A percentile compares a stretch with the other conserved stretches of the same genome.
These are phyloP conservation scores for Oxytropis ochrocephala DNA, from an alignment of 306 rosid genomes.

Conservation along the genomic window DNA sequence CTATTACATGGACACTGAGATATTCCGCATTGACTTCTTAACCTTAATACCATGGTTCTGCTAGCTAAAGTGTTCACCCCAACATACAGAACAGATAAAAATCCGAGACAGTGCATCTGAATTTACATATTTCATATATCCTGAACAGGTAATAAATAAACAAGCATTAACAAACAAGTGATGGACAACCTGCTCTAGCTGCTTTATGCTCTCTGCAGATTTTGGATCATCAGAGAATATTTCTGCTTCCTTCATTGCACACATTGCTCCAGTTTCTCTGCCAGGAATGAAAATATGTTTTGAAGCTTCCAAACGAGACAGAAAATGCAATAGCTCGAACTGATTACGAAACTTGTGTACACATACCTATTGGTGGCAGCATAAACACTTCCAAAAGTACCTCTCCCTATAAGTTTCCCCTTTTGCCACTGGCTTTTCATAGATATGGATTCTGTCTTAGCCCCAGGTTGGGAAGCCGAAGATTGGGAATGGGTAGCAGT, in stretches of 20 bases:
- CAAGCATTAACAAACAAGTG: not conserved
- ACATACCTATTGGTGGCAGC: conserved; percentile 83
- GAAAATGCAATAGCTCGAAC: conserved; percentile 16
- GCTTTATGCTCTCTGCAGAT: conserved; percentile 84
- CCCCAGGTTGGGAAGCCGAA: conserved; percentile 27
- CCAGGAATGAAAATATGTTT: not conserved
- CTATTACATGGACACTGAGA: not conserved
- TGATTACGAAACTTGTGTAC: not conserved
- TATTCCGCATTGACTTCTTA: not conserved
- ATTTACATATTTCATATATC: not conserved
- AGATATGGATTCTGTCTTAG: conserved; percentile 46
- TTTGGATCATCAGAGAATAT: conserved; percentile 84
- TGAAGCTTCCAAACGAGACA: conserved; percentile 11
- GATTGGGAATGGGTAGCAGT: conserved; percentile 31
- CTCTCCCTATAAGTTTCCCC: conserved; percentile 97
- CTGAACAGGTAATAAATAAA: not conserved
- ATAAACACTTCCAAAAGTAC: conserved; percentile 94
- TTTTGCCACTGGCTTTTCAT: conserved; percentile 84
- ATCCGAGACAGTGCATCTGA: not conserved
- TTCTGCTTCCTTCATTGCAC: conserved; percentile 99
- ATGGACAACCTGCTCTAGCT: conserved; percentile 77
- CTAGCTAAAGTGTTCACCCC: not conserved
- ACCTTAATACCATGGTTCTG: not conserved
- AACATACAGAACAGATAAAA: not conserved
- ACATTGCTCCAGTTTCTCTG: conserved; percentile 92